These are phyloP conservation scores for Sideroxylon spinosum DNA, from an alignment of 179 eudicot species.

Conservation along the genomic window DNA sequence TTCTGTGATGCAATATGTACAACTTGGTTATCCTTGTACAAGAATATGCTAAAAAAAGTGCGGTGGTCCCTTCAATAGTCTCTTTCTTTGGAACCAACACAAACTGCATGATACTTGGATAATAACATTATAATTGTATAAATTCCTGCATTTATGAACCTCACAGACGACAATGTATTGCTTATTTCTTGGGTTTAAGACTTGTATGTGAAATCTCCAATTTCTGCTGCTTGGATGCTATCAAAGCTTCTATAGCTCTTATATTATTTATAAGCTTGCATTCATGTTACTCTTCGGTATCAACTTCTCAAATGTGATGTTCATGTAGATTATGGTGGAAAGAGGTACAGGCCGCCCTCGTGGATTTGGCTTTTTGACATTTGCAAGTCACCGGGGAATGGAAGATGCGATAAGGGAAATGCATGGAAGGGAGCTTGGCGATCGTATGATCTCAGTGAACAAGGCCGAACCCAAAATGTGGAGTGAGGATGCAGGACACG, in stretches of 20 bases:
- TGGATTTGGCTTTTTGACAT: conserved; percentile 70
- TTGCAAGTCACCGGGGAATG: conserved; percentile 61
- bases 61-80: not conserved
- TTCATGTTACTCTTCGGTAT: not conserved
- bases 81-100: not conserved
- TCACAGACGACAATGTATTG: not conserved
- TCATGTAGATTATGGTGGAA: conserved; percentile 62
- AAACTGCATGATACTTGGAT: not conserved
- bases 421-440: conserved; percentile 61
- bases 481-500: conserved; percentile 40
- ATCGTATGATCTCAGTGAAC: conserved; percentile 55
- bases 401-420: conserved; percentile 70
- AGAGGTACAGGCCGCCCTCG: conserved; percentile 72
- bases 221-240: conserved; percentile 2
- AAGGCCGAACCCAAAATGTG: conserved; percentile 58
- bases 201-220: not conserved
- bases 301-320: conserved; percentile 17
- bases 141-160: too few relatives aligned
- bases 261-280: not conserved
- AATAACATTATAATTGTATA: too few relatives aligned
- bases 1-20: not conserved
- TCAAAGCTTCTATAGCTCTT: not conserved
- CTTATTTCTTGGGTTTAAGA: not conserved
- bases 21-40: not conserved
- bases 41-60: not conserved